phyloP scores from a whole-genome alignment of 2,329 filamentous ascomycete genomes.

The Pseudopithomyces chartarum region DNA sequence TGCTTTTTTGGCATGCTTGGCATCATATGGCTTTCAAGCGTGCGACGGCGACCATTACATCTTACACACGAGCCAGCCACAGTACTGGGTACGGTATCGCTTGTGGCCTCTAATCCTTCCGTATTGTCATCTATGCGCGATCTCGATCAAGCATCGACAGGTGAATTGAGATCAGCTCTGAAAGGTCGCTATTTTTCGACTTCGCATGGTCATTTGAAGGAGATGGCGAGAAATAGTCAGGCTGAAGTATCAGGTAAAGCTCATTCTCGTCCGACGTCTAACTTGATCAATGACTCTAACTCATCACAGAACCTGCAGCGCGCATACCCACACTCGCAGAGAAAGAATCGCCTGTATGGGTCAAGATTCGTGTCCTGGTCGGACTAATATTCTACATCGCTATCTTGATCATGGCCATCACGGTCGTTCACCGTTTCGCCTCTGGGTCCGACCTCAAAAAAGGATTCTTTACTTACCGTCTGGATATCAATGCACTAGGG shows the following conservation, averaged over 20 bases:
- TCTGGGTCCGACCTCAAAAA: conserved; percentile 9
- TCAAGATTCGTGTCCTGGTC: conserved; percentile 9
- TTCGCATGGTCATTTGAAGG: conserved; percentile 2
- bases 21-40: conserved; percentile 9
- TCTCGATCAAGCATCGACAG: conserved; percentile 6
- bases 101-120: conserved; percentile 3
- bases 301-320: not conserved
- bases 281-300: not conserved
- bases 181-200: conserved; percentile 1
- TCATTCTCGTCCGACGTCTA: not conserved
- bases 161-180: conserved; percentile 1
- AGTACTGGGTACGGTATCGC: conserved; percentile 7
- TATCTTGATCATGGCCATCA: conserved; percentile 8
- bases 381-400: conserved; percentile 6
- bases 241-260: not conserved
- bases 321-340: not conserved
- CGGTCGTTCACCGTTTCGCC: conserved; percentile 12
- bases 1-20: conserved; percentile 10
- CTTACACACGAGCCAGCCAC: conserved; percentile 16
- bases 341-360: conserved; percentile 6
- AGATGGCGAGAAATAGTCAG: not conserved
- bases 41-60: conserved; percentile 12
- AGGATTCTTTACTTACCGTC: conserved; percentile 17
- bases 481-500: conserved; percentile 8
- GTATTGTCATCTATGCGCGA: conserved; percentile 7